Evolutionary conservation across 306 rosid genomes (phyloP).

Genomic region (Nissolia schottii): DNA sequence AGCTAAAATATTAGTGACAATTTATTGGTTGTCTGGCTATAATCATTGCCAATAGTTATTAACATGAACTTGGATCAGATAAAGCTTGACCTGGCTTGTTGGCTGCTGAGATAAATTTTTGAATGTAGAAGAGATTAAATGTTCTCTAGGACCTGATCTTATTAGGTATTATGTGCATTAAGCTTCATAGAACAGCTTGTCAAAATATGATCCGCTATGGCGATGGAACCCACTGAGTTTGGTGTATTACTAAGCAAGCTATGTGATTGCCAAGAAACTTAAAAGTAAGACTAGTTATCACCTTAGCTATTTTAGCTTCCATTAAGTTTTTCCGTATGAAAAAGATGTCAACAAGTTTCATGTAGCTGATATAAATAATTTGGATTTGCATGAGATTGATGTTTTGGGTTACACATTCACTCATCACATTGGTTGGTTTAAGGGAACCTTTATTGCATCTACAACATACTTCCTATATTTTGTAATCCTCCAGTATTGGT

Average conservation of each 20-base stretch:
- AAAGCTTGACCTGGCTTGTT: neutral
- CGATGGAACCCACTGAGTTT: neutral
- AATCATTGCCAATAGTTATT: neutral
- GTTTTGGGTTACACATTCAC: neutral
- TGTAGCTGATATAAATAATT: conserved; percentile 3
- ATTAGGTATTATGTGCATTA: neutral
- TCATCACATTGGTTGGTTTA: neutral
- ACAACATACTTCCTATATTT: conserved; percentile 1
- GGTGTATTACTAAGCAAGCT: neutral
- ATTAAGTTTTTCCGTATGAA: neutral
- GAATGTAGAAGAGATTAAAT: neutral
- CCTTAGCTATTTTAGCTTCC: neutral
- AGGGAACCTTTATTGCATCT: conserved; percentile 5
- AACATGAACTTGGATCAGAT: neutral
- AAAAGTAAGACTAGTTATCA: neutral
- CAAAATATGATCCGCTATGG: neutral
- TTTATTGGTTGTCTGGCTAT: neutral
- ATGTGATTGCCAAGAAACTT: neutral
- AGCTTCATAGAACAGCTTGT: neutral
- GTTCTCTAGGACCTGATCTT: neutral
- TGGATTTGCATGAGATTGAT: neutral
- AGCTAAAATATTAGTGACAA: neutral
- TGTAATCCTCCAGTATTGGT: neutral
- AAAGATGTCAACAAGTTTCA: neutral
- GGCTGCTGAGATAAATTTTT: neutral